phyloP scores from a whole-genome alignment of 768 basidiomycete species.

The Podaxis sp. region DNA sequence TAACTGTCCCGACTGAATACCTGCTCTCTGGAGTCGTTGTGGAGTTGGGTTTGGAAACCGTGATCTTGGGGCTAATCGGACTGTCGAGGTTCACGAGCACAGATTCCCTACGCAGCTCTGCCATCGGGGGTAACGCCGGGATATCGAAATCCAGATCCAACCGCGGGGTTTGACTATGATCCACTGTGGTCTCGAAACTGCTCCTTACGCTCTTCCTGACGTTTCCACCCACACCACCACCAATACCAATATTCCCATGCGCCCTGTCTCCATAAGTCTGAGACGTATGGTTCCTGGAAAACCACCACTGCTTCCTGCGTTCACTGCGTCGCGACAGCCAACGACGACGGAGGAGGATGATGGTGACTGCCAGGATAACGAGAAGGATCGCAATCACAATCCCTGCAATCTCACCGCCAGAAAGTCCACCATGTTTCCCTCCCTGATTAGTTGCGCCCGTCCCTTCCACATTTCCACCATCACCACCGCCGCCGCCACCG shows the following conservation, averaged over 20 bases:
- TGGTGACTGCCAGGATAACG: constrained; percentile 31
- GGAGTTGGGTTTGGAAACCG: constrained; percentile 14
- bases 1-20: constrained; percentile 42
- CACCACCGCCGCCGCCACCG: constrained; percentile 8
- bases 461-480: constrained; percentile 1
- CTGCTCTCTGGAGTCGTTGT: constrained; percentile 23
- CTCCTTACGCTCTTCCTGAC: constrained; percentile 37
- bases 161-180: constrained; percentile 36
- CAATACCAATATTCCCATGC: neutral
- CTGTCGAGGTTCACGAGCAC: constrained; percentile 32
- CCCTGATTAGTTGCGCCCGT: constrained; percentile 8
- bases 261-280: constrained; percentile 26
- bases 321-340: constrained; percentile 40
- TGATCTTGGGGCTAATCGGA: constrained; percentile 13
- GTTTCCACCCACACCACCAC: neutral
- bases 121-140: constrained; percentile 53
- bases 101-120: constrained; percentile 44
- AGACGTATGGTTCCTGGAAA: constrained; percentile 25
- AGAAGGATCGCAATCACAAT: constrained; percentile 38
- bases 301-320: constrained; percentile 48
- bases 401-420: constrained; percentile 40
- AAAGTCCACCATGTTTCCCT: constrained; percentile 7
- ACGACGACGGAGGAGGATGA: constrained; percentile 50
- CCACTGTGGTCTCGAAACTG: constrained; percentile 66
- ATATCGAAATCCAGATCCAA: constrained; percentile 24